These are phyloP conservation scores for Albatrellus sp. DNA, from an alignment of 1,284 basidiomycete species.

Conservation along the genomic window DNA sequence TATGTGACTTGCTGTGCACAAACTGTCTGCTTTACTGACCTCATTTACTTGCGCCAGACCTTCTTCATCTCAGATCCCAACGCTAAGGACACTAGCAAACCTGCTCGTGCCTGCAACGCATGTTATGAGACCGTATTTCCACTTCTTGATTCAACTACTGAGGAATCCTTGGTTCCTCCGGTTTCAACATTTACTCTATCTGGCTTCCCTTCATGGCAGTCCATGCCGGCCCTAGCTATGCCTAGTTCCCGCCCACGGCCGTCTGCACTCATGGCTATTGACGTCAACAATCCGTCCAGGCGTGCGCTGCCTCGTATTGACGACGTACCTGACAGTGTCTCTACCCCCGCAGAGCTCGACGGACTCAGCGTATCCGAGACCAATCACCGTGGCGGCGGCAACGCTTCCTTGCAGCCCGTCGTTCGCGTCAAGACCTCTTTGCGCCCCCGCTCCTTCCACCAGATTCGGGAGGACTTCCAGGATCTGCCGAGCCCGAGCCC, in stretches of 20 bases:
- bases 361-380: background rate
- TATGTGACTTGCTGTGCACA: conserved; percentile 20
- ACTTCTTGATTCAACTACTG: conserved; percentile 27
- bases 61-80: conserved; percentile 62
- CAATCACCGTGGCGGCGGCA: conserved; percentile 1
- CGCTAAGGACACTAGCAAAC: conserved; percentile 36
- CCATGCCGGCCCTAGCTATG: conserved; percentile 37
- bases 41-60: conserved; percentile 31
- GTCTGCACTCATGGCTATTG: conserved; percentile 32
- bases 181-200: conserved; percentile 29
- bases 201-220: conserved; percentile 29
- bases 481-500: conserved; percentile 13
- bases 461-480: conserved; percentile 53
- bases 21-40: background rate
- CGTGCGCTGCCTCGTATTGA: conserved; percentile 14
- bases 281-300: conserved; percentile 16
- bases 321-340: conserved; percentile 2
- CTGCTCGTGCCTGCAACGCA: conserved; percentile 72
- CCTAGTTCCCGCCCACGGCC: conserved; percentile 14
- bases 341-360: background rate
- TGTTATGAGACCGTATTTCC: conserved; percentile 83
- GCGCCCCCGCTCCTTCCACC: conserved; percentile 48
- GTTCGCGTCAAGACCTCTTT: conserved; percentile 23
- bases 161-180: conserved; percentile 10
- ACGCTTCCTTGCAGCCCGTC: conserved; percentile 17